Percentiles rank a stretch among this genome's conserved stretches.
phyloP scores from a whole-genome alignment of 345 rosid species.

The Melaleuca alternifolia region DNA sequence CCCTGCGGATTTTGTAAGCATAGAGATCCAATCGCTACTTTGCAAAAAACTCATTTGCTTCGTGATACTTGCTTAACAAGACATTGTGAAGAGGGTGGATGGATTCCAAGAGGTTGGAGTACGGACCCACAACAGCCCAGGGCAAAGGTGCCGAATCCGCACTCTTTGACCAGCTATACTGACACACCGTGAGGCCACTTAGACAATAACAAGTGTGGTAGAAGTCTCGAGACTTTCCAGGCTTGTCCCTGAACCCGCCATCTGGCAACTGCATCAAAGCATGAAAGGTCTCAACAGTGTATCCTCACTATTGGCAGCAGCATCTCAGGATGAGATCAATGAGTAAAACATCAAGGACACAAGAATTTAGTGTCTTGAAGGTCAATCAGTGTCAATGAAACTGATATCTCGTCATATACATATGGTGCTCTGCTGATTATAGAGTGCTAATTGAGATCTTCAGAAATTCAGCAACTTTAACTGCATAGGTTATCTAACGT shows the following conservation, averaged over 20 bases:
- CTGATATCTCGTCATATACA: not conserved
- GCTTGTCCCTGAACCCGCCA: constrained; percentile 94
- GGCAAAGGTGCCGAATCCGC: constrained; percentile 49
- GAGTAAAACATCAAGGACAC: not conserved
- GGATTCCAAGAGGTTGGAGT: constrained; percentile 71
- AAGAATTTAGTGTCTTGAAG: not conserved
- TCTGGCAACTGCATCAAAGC: constrained; percentile 28
- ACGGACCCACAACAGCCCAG: constrained; percentile 49
- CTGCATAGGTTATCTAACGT: not conserved
- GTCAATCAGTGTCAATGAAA: not conserved
- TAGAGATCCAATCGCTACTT: not conserved
- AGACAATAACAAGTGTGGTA: constrained; percentile 97
- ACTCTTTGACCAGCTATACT: constrained; percentile 45
- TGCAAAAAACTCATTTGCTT: constrained; percentile 55
- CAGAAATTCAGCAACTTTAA: not conserved
- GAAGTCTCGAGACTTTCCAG: constrained; percentile 55
- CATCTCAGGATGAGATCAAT: not conserved
- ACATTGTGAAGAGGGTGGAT: constrained; percentile 70
- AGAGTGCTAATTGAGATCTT: not conserved
- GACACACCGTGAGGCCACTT: constrained; percentile 77
- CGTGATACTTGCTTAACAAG: constrained; percentile 46
- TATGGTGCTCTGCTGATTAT: not conserved
- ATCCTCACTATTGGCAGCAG: not conserved
- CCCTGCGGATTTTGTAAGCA: not conserved
- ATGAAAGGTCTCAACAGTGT: not conserved